phyloP scores from a whole-genome alignment of 306 rosid genomes.

The Hippophae gyantsensis region DNA sequence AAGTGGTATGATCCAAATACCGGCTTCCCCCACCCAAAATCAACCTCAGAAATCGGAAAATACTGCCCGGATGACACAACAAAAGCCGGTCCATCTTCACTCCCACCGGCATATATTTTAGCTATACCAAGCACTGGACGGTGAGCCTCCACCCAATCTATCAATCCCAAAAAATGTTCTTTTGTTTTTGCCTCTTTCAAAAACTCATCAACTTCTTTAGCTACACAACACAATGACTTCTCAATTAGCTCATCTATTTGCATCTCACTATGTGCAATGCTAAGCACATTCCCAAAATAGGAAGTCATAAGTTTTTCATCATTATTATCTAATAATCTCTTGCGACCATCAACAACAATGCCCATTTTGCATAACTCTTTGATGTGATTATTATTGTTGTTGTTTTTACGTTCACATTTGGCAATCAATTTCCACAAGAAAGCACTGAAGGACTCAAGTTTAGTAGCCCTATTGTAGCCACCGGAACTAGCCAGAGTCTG shows the following conservation, averaged over 20 bases:
- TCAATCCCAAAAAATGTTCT: slow-evolving; percentile 59
- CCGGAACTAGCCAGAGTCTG: slow-evolving; percentile 30
- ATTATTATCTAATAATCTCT: slow-evolving; percentile 8
- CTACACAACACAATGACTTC: slow-evolving; percentile 39
- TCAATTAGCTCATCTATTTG: slow-evolving; percentile 27
- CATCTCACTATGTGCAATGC: slow-evolving; percentile 45
- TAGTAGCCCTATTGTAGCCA: slow-evolving; percentile 16
- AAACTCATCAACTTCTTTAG: slow-evolving; percentile 31
- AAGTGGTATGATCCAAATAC: slow-evolving; percentile 68
- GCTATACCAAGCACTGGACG: slow-evolving; percentile 44
- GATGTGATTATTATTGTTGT: neutral
- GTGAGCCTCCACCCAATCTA: slow-evolving; percentile 76
- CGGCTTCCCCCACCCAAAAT: slow-evolving; percentile 75
- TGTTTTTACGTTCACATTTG: neutral
- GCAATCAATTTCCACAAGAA: slow-evolving; percentile 70
- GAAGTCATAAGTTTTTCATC: slow-evolving; percentile 9
- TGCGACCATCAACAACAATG: slow-evolving; percentile 66
- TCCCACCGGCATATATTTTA: slow-evolving; percentile 19
- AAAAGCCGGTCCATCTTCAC: slow-evolving; percentile 37
- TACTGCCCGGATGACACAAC: slow-evolving; percentile 69
- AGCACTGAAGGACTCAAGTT: slow-evolving; percentile 59
- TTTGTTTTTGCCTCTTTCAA: slow-evolving; percentile 21
- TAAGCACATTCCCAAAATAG: slow-evolving; percentile 64
- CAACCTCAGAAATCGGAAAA: slow-evolving; percentile 41
- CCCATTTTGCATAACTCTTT: slow-evolving; percentile 43